Percentiles rank a stretch among this genome's conserved stretches.
Evolutionary conservation across 108 stramenopile genomes (phyloP).

Genomic region (Stephanodiscus triporus): DNA sequence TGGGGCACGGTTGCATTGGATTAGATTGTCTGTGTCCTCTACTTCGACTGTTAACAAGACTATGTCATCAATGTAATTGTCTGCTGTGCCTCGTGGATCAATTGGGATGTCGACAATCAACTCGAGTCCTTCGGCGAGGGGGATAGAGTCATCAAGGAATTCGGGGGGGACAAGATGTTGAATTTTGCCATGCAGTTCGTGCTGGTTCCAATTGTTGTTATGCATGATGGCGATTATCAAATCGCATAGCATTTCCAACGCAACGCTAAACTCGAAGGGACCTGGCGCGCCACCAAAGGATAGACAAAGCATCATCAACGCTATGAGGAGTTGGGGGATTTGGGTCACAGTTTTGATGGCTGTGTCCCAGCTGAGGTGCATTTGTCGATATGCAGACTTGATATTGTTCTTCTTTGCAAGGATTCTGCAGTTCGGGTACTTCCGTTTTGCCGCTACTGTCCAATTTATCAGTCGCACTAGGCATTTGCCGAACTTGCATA

Average conservation of each 20-base stretch:
- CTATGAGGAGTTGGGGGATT: not conserved
- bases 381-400: slow-evolving; percentile 25
- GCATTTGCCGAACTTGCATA: slow-evolving; percentile 13
- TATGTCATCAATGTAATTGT: slow-evolving; percentile 12
- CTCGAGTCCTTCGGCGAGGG: slow-evolving; percentile 4
- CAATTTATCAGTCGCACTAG: not conserved
- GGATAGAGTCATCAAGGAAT: not conserved
- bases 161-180: slow-evolving; percentile 11
- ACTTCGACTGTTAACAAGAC: not conserved
- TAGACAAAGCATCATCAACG: slow-evolving; percentile 5
- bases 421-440: slow-evolving; percentile 7
- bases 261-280: slow-evolving; percentile 20
- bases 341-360: slow-evolving; percentile 10
- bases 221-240: slow-evolving; percentile 1
- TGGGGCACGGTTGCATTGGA: not conserved
- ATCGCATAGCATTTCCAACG: slow-evolving; percentile 21
- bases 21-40: not conserved
- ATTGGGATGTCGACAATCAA: slow-evolving; percentile 11
- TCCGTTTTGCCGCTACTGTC: not conserved
- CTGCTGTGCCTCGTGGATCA: slow-evolving; percentile 4
- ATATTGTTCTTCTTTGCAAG: slow-evolving; percentile 7
- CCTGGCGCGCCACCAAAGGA: slow-evolving; percentile 24
- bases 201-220: slow-evolving; percentile 15
- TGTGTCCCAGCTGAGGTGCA: slow-evolving; percentile 3
- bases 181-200: not conserved